Evolutionary conservation across 2,329 filamentous ascomycete genomes (phyloP), one percentile per base, ranked within the genome.

Genomic region (Aspergillus vadensis): DNA sequence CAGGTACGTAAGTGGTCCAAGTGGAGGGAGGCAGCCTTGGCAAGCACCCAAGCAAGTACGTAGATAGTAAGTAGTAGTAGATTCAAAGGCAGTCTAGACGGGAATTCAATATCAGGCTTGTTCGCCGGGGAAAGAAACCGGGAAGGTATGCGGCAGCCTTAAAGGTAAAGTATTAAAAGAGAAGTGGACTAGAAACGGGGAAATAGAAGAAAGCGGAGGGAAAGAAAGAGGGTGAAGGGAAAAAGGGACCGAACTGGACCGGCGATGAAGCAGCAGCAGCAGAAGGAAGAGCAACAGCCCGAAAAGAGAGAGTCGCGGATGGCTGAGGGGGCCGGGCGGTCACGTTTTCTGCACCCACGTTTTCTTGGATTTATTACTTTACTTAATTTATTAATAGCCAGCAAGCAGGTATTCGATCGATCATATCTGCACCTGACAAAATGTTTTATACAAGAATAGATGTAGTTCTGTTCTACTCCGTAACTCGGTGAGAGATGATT

Each of bases 301-400:
- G 10, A 36, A 12, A 36, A 36, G 25, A 36, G 32, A 36, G 32
- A 36, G 25, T 27, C 25, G 47, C 25, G 47, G 47, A 44, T 44
- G 41, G 41, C 41, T 44, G 41, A 21, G 32, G 38, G 53, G 36
- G 21, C 27, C 12, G 44, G 59, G 59, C 59, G 52, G 61, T 61
- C 61, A 61, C 59, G 55, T 63, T 63, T 48, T 58, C 60, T 62
- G 60, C 57, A 62, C 48, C 36, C 30, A 30, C 47, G 47, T 50
- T 50, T n/a, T n/a, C 41, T 21, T 36, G 32, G 32, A 14, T 30
- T 30, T 27, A 8, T 8, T 27, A 27, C 7, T 27, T 7, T 27
- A n/a, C 3, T 27, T 30, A 30, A 12, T 14, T 36, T 44, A 44
- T 44, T 12, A 44, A 44, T 23, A 44, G 5, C n/a, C 17, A 10